Evolutionary conservation across 225 moss, liverwort and hornwort genomes (phyloP).

Genomic region (Anthoceros angustus): DNA sequence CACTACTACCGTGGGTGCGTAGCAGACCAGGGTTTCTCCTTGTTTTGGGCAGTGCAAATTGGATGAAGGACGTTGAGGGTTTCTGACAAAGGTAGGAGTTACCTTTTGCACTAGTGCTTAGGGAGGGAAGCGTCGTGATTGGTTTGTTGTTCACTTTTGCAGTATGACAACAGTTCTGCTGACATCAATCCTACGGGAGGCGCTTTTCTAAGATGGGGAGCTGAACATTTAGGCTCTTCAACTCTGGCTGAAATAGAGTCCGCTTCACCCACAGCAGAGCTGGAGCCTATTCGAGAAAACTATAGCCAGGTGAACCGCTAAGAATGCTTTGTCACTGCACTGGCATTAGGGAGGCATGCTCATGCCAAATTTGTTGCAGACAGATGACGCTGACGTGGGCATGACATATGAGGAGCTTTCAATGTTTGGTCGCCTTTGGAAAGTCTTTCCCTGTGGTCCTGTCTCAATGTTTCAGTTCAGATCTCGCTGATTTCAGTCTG

Average conservation of each 20-base stretch:
- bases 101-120: background rate
- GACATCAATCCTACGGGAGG: slow-evolving; percentile 92
- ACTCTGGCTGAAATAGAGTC: slow-evolving; percentile 65
- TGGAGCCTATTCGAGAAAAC: slow-evolving; percentile 57
- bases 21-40: slow-evolving; percentile 77
- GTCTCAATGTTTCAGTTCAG: slow-evolving; percentile 84
- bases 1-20: slow-evolving; percentile 83
- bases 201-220: slow-evolving; percentile 63
- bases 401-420: slow-evolving; percentile 95
- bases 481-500: background rate
- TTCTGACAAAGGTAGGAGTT: slow-evolving; percentile 63
- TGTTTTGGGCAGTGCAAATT: slow-evolving; percentile 91
- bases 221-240: slow-evolving; percentile 61
- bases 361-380: slow-evolving; percentile 20
- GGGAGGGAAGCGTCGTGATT: background rate
- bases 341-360: background rate
- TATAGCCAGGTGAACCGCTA: slow-evolving; percentile 36
- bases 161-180: slow-evolving; percentile 91
- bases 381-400: slow-evolving; percentile 80
- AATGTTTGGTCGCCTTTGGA: slow-evolving; percentile 81
- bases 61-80: slow-evolving; percentile 90
- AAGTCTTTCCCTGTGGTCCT: slow-evolving; percentile 65
- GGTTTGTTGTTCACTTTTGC: slow-evolving; percentile 8
- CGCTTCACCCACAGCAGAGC: slow-evolving; percentile 79
- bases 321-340: background rate